Base-by-base conservation (phyloP, 257 asterid species). In the Euphrasia confusa region DNA sequence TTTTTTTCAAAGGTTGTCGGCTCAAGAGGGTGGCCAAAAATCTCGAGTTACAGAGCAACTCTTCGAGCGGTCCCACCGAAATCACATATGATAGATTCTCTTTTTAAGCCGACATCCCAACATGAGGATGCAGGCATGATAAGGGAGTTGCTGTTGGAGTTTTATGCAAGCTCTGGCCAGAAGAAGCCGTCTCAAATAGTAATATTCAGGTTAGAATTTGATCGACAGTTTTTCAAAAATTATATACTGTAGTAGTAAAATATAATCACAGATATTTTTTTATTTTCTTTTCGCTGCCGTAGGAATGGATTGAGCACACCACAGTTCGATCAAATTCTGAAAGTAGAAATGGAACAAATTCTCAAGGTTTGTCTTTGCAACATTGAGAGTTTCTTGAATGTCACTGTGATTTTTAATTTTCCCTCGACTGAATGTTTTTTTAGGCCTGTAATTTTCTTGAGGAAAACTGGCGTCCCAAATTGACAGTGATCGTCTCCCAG, bases 1-100 rank as follows among this genome's bases (percentile, higher is more conserved):
- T 3, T 56, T 56, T 57, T 13, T 1, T 32, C 3, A 28, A 53
- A 82, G 89, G 89, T 79, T 17, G 83, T 82, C 5, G 79, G 89
- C 37, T 82, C 89, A 4, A 72, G 80, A 64, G 67, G 64, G 66
- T 82, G 89, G 86, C 86, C 89, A 2, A 71, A 65, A 61, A 73
- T 83, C 65, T 83, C 89, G 54, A 64, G 77, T 27, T 83, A 83
- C 50, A 60, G 74, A 58, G 89, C 79, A 5, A 66, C 75, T n/a
- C 66, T 73, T 14, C 59, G 75, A 52, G 68, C 71, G 47, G 72
- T 75, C 64, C 72, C 83, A 2, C 73, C 79, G 30, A 80, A 64
- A 61, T 69, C 61, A 9, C 69, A 80, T 39, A 61, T 68, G 48
- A 77, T 80, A 18, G 79, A 75, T 60, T 75, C 83, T 27, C 79